Conservation (phyloP, 148 eudicot genomes). For the Heliamphora exappendiculata region DNA sequence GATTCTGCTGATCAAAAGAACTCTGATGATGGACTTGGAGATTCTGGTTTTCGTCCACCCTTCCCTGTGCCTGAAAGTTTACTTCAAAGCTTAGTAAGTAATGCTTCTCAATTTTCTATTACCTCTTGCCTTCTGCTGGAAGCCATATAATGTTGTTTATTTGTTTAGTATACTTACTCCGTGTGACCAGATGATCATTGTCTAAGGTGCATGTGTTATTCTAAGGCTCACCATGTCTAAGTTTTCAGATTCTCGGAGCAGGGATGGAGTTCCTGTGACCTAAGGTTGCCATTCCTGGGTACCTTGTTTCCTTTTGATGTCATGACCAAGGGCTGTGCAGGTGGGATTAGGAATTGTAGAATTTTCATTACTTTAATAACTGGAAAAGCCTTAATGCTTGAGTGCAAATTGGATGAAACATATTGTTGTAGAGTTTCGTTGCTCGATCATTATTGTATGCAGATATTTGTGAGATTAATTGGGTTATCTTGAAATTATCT, state of each 20-base stretch:
- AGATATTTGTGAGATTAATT: conserved; percentile 24
- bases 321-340: conserved; percentile 82
- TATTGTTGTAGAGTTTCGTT: conserved; percentile 32
- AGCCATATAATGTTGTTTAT: conserved; percentile 23
- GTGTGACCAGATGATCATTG: conserved; percentile 42
- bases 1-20: conserved; percentile 43
- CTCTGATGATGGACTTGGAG: conserved; percentile 29
- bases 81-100: conserved; percentile 70
- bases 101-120: conserved; percentile 13
- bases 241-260: conserved; percentile 99
- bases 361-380: conserved; percentile 34
- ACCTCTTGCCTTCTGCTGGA: conserved; percentile 10
- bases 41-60: conserved; percentile 49
- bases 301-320: conserved; percentile 91
- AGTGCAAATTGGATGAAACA: conserved; percentile 42
- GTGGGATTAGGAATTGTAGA: conserved; percentile 84
- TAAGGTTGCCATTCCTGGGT: conserved; percentile 83
- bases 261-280: conserved; percentile 70
- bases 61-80: conserved; percentile 73
- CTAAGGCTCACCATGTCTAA: conserved; percentile 87
- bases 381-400: conserved; percentile 42
- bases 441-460: conserved; percentile 27
- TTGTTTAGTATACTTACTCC: conserved; percentile 32
- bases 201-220: conserved; percentile 53
- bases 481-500: conserved; percentile 13